Base-by-base conservation (phyloP, 768 basidiomycete species). In the Hericium rajendrae region DNA sequence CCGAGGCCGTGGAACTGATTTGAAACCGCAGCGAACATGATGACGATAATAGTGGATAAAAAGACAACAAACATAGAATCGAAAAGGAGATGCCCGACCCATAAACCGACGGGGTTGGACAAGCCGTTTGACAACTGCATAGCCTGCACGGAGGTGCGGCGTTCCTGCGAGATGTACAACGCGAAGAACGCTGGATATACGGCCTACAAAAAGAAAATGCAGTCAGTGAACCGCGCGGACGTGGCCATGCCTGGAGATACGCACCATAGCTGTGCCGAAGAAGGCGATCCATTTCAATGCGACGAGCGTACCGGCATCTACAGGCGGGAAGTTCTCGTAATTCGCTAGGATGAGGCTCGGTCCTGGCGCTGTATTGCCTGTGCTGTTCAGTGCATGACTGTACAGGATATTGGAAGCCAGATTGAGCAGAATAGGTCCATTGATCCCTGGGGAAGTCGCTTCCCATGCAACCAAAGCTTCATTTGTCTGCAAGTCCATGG, bases 131-230 rank as follows among this genome's bases (percentile, higher is more conserved):
- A 86, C 38, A 86, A 72, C 64, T 91, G 88, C 85, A 91, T 91
- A 2, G 88, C 85, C 66, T 90, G 86, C 0, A 91, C 85, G 2
- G 82, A 81, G 0, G 83, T 80, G 2, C 81, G 77, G 10, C 86
- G 79, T 65, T 91, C 89, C 59, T 76, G 77, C 0, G 86, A 82
- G 3, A 88, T 86, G 67, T 91, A 91, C 13, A 91, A 68, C 10
- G 86, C 78, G 62, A 82, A 89, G 72, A 91, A 91, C 3, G 88
- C 88, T n/a, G 89, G 86, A 65, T 79, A 91, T 1, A 88, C 83
- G 11, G 85, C 75, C 85, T 88, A 55, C 13, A 24, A 1, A 15
- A n/a, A 2, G 20, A 39, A 37, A 53, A 54, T 63, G 60, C 18
- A 9, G 6, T 32, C 32, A 32, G 32, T 8, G 1, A 32, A 1